Conservation (phyloP, 75 land plant species). For the Pinus tabuliformis region DNA sequence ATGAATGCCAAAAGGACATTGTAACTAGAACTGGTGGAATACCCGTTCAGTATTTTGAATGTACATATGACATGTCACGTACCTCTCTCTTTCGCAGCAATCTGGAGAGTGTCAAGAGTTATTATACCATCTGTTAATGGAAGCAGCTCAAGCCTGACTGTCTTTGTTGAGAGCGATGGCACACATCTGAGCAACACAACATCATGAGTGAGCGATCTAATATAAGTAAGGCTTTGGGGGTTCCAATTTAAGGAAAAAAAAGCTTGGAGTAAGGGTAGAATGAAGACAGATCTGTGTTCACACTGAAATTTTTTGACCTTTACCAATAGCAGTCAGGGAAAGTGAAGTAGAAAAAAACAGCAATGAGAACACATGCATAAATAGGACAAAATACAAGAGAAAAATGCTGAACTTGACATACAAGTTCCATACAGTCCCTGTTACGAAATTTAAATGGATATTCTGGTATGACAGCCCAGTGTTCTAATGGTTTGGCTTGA, state of each 20-base stretch:
- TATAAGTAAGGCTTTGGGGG: neutral
- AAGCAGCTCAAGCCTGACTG: conserved; percentile 88
- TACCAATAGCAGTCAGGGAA: neutral
- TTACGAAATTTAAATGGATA: no score
- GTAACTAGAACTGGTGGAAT: conserved; percentile 1
- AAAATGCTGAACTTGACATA: no score
- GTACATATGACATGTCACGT: neutral
- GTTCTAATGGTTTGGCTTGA: no score
- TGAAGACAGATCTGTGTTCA: neutral
- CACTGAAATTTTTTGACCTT: neutral
- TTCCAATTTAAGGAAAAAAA: neutral
- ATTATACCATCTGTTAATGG: conserved; percentile 99
- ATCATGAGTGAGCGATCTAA: conserved; percentile 1
- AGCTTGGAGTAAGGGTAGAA: neutral
- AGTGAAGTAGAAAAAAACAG: no score
- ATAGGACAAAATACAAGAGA: no score
- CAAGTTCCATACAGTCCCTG: no score
- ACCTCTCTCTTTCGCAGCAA: conserved; percentile 94
- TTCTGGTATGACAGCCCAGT: no score
- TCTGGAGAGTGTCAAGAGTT: conserved; percentile 89
- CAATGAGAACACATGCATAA: no score
- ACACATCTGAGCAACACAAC: conserved; percentile 57
- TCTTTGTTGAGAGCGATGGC: conserved; percentile 87
- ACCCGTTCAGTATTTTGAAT: neutral
- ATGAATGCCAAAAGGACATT: neutral